Evolutionary conservation across 2,329 filamentous ascomycete genomes (phyloP), one percentile per base, ranked within the genome.

Genomic region (Drechslera avenae): DNA sequence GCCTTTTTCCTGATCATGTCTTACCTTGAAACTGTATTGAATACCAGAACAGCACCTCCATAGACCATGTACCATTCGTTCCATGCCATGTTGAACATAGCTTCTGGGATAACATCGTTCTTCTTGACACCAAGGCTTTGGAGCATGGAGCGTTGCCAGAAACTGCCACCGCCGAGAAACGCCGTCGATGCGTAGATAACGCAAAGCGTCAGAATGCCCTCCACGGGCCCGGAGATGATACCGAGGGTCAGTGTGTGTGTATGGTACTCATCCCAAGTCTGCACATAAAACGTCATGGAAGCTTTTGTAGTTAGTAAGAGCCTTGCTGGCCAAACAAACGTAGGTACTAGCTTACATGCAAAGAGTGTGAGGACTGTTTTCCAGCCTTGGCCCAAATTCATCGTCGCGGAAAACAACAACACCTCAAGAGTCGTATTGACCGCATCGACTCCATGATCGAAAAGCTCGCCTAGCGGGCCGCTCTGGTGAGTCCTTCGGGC

Each of bases 251-350:
- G 83, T 3, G 92, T 94, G 75, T 97, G 92, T 43, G 94, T 99
- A 77, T 97, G 93, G 77, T 97, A 99, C 74, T 97, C 94, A 70
- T 99, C 94, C 94, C 94, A 99, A 28, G 94, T 97, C 74, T 97
- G 94, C 34, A 97, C 88, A 74, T 97, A 97, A 75, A 99, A 99
- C n/a, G 94, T 97, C 65, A 95, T 80, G 52, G 93, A 85, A 5
- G 89, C 88, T 91, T 54, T 6, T 10, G 5, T 36, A 31, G 30
- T 52, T 36, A 52, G 45, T 34, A 34, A 35, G 8, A 13, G 12
- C 10, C 6, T 19, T 12, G 14, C 21, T 19, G 12, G 19, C 10
- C 8, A 4, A 12, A 8, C 14, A 34, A 19, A 28, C 3, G 4
- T 13, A 8, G 8, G 10, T 32, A 16, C 17, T 48, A 31, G 56